A percentile compares a stretch with the other conserved stretches of the same genome.
These are phyloP conservation scores for Exophiala sp. DNA, from an alignment of 2,329 filamentous ascomycete genomes.

Conservation along the genomic window DNA sequence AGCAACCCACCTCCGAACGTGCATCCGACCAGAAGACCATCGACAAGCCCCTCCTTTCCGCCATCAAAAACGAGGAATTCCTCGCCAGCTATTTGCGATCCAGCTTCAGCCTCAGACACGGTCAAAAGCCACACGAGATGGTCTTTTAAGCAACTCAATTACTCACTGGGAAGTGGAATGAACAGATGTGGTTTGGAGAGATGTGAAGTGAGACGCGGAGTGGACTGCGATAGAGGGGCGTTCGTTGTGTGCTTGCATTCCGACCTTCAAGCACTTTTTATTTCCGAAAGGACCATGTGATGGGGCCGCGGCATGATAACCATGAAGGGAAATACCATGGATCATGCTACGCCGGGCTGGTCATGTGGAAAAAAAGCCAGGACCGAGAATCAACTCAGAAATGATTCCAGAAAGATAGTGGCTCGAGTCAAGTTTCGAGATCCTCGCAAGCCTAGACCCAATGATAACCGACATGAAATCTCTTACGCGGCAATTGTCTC, in stretches of 20 bases:
- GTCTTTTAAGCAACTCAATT: constrained; percentile 68
- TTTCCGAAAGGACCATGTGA: constrained; percentile 1
- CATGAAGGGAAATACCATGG: constrained; percentile 15
- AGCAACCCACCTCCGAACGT: constrained; percentile 86
- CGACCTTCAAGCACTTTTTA: constrained; percentile 9
- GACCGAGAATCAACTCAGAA: neutral
- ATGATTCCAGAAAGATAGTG: constrained; percentile 2
- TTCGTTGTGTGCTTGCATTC: constrained; percentile 13
- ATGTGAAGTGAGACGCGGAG: neutral
- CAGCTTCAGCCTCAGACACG: constrained; percentile 98
- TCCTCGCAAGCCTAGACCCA: constrained; percentile 8
- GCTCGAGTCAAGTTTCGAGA: constrained; percentile 3
- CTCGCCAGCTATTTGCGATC: constrained; percentile 90
- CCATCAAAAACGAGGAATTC: constrained; percentile 97
- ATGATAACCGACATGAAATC: constrained; percentile 15
- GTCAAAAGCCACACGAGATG: constrained; percentile 99
- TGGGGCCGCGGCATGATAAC: constrained; percentile 4
- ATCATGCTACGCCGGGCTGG: constrained; percentile 3
- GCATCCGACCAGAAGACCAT: constrained; percentile 97
- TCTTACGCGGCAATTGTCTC: neutral
- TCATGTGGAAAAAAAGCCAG: constrained; percentile 1
- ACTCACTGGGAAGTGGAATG: neutral
- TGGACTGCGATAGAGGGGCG: constrained; percentile 3
- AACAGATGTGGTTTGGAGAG: constrained; percentile 8
- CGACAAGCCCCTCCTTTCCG: constrained; percentile 91